A percentile compares a stretch with the other conserved stretches of the same genome.
Conservation (phyloP, 305 asterid genomes). For the Solanum hybrid region DNA sequence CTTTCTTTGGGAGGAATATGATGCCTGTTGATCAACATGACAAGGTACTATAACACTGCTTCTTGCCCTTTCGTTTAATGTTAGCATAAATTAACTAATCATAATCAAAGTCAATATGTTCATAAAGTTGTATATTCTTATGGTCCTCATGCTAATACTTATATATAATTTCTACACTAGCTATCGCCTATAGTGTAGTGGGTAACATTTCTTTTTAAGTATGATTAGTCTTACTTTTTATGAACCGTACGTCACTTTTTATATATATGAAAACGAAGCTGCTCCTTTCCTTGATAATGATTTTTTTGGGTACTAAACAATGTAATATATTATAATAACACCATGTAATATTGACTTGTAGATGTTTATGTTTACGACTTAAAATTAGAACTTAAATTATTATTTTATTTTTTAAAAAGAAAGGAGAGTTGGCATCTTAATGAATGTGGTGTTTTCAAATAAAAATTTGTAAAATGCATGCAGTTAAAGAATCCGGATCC, state of each 20-base stretch:
- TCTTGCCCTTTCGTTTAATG: neutral
- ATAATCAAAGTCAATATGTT: neutral
- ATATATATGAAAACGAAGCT: neutral
- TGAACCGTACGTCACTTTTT: neutral
- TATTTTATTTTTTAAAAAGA: too few relatives aligned
- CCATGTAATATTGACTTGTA: too few relatives aligned
- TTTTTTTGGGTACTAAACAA: neutral
- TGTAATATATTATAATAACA: too few relatives aligned
- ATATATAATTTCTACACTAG: neutral
- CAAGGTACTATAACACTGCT: slow-evolving; percentile 13
- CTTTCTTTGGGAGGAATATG: slow-evolving; percentile 51
- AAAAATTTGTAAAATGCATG: neutral
- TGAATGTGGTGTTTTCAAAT: neutral
- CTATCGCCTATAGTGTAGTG: neutral
- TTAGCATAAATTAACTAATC: neutral
- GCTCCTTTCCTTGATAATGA: neutral
- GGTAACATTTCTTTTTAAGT: neutral
- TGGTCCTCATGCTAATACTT: neutral
- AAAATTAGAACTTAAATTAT: too few relatives aligned
- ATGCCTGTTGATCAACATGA: slow-evolving; percentile 35
- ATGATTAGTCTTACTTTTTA: neutral
- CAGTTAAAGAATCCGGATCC: slow-evolving; percentile 52
- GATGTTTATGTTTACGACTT: too few relatives aligned
- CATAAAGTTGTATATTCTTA: neutral
- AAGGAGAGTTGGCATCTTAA: too few relatives aligned